Base-by-base conservation (phyloP, 371 early-diverging fungal genomes). In the Synchytrium microbalum region DNA sequence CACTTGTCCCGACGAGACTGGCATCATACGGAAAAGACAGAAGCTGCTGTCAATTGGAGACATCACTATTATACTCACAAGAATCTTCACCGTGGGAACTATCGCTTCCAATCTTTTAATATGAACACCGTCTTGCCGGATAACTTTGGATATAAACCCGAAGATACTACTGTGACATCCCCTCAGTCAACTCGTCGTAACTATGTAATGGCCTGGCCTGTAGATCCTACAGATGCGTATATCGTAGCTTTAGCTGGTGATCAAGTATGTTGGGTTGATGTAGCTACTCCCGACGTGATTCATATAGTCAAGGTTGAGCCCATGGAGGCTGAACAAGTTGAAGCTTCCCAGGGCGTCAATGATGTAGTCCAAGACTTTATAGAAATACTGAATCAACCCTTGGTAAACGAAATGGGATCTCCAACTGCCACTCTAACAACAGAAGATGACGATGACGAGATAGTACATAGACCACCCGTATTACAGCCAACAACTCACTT, bases 131-230 rank as follows among this genome's bases (percentile, higher is more conserved):
- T 24, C 1, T 33, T 54, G 2, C 2, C 56, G 24, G 25, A 54
- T 23, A 54, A 25, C 53, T 5, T 51, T 23, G 26, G 29, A 26
- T 14, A 3, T 14, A 24, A 31, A 38, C 46, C 52, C 1, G 54
- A 27, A 56, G 1, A 23, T 2, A 54, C 26, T 32, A 26, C 31
- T 2, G 2, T 2, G 32, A 30, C 5, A 2, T n/a, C 51, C 16
- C 30, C 62, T 27, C 19, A 5, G 16, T 8, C 31, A 14, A 46
- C 14, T 33, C 25, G 8, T 13, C 33, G 27, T 28, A 61, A 28
- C 56, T 61, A 70, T 58, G 55, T 71, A 19, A 59, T 72, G 19
- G 74, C 72, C 10, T 74, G 74, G 74, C 74, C 74, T 2, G 56
- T 54, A 3, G 65, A 71, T 31, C 72, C 74, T 29, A 58, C 52